Evolutionary conservation across 495 filamentous ascomycete species (phyloP).

Genomic region (Daldinia childiae): DNA sequence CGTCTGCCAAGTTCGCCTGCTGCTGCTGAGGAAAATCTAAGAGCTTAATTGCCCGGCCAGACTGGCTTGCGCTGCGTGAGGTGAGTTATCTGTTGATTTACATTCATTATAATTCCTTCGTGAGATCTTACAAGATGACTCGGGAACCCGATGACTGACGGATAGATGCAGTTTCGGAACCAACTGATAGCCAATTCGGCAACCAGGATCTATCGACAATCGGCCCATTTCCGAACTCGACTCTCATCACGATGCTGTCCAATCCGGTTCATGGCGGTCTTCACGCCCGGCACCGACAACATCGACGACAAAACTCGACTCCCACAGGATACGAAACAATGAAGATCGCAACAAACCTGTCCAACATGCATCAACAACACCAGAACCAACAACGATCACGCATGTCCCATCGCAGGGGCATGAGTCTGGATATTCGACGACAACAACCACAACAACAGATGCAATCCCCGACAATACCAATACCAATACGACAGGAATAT

Average conservation of each 20-base stretch:
- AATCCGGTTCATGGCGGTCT: slow-evolving; percentile 67
- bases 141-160: slow-evolving; percentile 33
- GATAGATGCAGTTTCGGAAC: slow-evolving; percentile 63
- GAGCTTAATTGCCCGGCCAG: slow-evolving; percentile 65
- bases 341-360: slow-evolving; percentile 68
- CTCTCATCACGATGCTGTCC: slow-evolving; percentile 79
- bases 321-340: slow-evolving; percentile 75
- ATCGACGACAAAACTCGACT: slow-evolving; percentile 90
- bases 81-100: slow-evolving; percentile 51
- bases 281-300: slow-evolving; percentile 75
- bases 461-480: slow-evolving; percentile 52
- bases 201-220: slow-evolving; percentile 58
- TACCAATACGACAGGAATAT: slow-evolving; percentile 61
- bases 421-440: slow-evolving; percentile 78
- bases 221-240: slow-evolving; percentile 64
- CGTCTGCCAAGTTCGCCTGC: slow-evolving; percentile 49
- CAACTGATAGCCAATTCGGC: slow-evolving; percentile 56
- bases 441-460: slow-evolving; percentile 49
- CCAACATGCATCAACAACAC: slow-evolving; percentile 60
- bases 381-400: slow-evolving; percentile 52
- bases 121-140: slow-evolving; percentile 5
- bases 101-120: slow-evolving; percentile 8
- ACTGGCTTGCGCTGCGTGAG: slow-evolving; percentile 80
- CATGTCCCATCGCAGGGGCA: slow-evolving; percentile 75
- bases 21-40: slow-evolving; percentile 56